Evolutionary conservation across 2,329 filamentous ascomycete genomes (phyloP).

Genomic region (Atkinsonella hypoxylon): DNA sequence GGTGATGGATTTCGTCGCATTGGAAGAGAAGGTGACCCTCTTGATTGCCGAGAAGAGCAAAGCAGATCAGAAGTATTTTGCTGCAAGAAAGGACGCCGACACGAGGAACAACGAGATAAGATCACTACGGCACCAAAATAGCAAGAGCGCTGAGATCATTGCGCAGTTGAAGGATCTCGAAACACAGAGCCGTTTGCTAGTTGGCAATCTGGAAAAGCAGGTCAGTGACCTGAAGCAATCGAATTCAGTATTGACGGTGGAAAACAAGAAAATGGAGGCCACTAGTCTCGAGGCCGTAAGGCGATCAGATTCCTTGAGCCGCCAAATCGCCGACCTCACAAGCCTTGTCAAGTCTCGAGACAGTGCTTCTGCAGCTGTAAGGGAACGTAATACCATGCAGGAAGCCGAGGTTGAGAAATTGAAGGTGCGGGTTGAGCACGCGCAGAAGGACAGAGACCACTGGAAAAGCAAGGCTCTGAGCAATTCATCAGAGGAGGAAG

Average conservation of each 20-base stretch:
- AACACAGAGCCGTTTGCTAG: constrained; percentile 58
- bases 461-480: constrained; percentile 76
- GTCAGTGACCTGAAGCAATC: constrained; percentile 70
- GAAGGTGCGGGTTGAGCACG: constrained; percentile 63
- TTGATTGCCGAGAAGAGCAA: constrained; percentile 84
- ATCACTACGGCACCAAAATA: constrained; percentile 67
- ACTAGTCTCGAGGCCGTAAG: constrained; percentile 58
- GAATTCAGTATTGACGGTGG: constrained; percentile 55
- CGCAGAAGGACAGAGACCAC: constrained; percentile 70
- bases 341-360: constrained; percentile 68
- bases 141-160: constrained; percentile 87
- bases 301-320: constrained; percentile 57
- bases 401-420: constrained; percentile 72
- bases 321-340: constrained; percentile 67
- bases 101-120: constrained; percentile 70
- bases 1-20: constrained; percentile 58
- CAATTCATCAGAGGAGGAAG: constrained; percentile 71
- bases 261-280: constrained; percentile 65
- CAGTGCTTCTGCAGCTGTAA: constrained; percentile 35
- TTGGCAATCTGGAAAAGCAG: constrained; percentile 85
- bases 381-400: constrained; percentile 46
- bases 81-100: constrained; percentile 87
- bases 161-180: constrained; percentile 87
- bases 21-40: constrained; percentile 68
- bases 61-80: constrained; percentile 96